Conservation (phyloP, 768 basidiomycete genomes). For the Agaricus sinodeliciosus region DNA sequence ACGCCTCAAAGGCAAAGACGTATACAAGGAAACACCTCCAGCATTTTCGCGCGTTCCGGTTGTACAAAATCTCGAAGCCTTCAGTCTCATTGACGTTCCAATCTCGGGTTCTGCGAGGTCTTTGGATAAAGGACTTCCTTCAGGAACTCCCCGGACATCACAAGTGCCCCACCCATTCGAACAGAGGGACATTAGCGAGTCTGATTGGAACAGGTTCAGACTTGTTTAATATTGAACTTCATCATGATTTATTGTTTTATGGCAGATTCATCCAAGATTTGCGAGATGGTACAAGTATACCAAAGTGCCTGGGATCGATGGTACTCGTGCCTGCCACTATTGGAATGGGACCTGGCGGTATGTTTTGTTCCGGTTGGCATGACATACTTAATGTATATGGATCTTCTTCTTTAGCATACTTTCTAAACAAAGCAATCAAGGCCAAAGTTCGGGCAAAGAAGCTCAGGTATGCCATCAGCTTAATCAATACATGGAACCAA, state of each 20-base stretch:
- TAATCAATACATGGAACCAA: constrained; percentile 8
- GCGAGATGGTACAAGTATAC: neutral
- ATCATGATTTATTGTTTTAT: neutral
- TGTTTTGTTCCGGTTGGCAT: neutral
- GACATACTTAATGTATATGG: neutral
- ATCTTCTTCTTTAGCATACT: neutral
- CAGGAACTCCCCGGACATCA: neutral
- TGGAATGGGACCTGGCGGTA: constrained; percentile 2
- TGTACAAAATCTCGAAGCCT: neutral
- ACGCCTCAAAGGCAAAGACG: neutral
- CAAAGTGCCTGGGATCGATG: neutral
- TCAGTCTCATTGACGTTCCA: neutral
- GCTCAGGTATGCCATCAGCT: neutral
- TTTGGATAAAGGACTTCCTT: constrained; percentile 6
- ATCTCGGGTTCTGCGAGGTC: constrained; percentile 3
- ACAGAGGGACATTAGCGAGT: neutral
- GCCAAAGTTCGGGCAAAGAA: neutral
- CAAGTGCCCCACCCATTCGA: neutral
- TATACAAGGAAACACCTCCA: neutral
- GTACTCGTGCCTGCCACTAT: neutral
- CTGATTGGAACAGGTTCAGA: constrained; percentile 7
- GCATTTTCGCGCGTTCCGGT: constrained; percentile 1
- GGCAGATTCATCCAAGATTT: constrained; percentile 2
- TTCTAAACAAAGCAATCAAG: neutral
- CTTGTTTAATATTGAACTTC: neutral